Base-by-base conservation (phyloP, 768 basidiomycete species). In the Mycena pura region DNA sequence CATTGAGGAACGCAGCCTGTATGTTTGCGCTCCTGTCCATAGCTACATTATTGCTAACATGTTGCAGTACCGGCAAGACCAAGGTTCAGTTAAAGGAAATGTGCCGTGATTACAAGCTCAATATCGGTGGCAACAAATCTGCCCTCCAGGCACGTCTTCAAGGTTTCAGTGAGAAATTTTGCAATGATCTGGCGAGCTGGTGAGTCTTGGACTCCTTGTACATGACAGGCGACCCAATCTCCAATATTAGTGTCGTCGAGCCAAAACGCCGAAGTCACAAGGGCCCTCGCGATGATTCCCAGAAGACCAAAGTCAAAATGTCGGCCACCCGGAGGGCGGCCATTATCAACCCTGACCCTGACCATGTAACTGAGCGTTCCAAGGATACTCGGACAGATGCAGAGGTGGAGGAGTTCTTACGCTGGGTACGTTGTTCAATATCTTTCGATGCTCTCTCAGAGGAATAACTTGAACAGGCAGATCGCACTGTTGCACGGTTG, bases 341-440 rank as follows among this genome's bases (percentile, higher is more conserved):
- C 3, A 53, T 61, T 6, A 55, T 61, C 5, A 40, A 55, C 45
- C 48, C n/a, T n/a, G n/a, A n/a, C n/a, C n/a, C 52, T 2, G 38
- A 50, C 14, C 48, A 40, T 9, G 47, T 49, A 3, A 62, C 61
- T 0, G 61, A 62, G 49, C 54, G 61, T 5, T 57, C 61, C 5
- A 62, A 62, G 34, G 61, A 62, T 17, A 48, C 15, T 15, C 47
- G 61, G 7, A 57, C 61, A 1, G 14, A 8, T n/a, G 54, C 50
- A n/a, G 40, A 62, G 21, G 28, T 49, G 15, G 32, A 56, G 14
- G 43, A 57, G 7, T 14, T 62, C 2, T 25, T 57, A 28, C 7
- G 13, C 24, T 62, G 61, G 61, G 61, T 62, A 27, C 7, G 48
- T 40, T n/a, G n/a, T n/a, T n/a, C n/a, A n/a, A n/a, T n/a, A n/a